phyloP scores from a whole-genome alignment of 371 early-diverging fungal species.

The Cokeromyces recurvatus region DNA sequence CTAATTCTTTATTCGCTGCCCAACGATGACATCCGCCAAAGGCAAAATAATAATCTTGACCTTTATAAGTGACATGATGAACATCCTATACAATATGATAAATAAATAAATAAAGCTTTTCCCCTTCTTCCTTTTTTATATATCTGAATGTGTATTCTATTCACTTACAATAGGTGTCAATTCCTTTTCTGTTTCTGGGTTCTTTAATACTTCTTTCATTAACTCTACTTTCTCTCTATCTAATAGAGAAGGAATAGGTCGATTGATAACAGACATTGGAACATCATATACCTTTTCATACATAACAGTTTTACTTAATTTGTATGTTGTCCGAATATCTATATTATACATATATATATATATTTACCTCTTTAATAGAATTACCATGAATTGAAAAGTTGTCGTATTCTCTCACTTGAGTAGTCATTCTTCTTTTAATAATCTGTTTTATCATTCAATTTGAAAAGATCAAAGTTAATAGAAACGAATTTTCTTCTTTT shows the following conservation, averaged over 20 bases:
- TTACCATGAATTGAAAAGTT: conserved; percentile 44
- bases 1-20: conserved; percentile 43
- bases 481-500: too few relatives aligned
- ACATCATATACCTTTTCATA: conserved; percentile 35
- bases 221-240: conserved; percentile 38
- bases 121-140: too few relatives aligned
- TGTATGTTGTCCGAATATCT: neutral
- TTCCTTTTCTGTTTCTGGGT: conserved; percentile 24
- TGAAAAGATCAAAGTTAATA: too few relatives aligned
- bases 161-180: conserved; percentile 41
- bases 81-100: conserved; percentile 25
- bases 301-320: neutral
- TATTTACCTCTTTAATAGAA: conserved; percentile 23
- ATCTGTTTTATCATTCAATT: too few relatives aligned
- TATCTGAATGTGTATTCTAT: too few relatives aligned
- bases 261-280: conserved; percentile 37
- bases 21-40: conserved; percentile 50
- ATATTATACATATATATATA: neutral
- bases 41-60: conserved; percentile 44
- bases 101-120: too few relatives aligned
- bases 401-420: too few relatives aligned
- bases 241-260: conserved; percentile 41
- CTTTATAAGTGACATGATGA: conserved; percentile 38
- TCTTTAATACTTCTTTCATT: conserved; percentile 29
- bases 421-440: too few relatives aligned